Conservation (phyloP, 331 rosid species). For the Stylosanthes scabra region DNA sequence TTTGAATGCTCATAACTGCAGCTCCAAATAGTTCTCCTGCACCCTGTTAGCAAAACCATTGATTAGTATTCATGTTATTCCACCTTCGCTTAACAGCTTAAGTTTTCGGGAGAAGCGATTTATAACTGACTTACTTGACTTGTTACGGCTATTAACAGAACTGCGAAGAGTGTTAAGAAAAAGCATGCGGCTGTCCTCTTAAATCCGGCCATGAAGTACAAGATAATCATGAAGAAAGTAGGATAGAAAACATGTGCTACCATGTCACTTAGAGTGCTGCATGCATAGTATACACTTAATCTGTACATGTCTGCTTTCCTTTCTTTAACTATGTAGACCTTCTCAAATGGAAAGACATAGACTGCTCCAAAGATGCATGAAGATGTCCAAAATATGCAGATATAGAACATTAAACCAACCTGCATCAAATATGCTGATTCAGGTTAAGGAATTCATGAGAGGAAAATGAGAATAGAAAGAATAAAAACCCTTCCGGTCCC, state of each 20-base stretch:
- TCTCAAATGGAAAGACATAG: slow-evolving; percentile 87
- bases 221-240: slow-evolving; percentile 75
- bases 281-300: slow-evolving; percentile 80
- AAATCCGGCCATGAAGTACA: slow-evolving; percentile 92
- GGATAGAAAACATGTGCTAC: slow-evolving; percentile 82
- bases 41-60: slow-evolving; percentile 54
- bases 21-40: slow-evolving; percentile 97
- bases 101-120: background rate
- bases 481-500: too few relatives aligned
- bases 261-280: slow-evolving; percentile 96
- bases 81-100: background rate
- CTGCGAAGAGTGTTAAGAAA: slow-evolving; percentile 66
- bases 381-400: slow-evolving; percentile 93
- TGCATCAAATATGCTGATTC: slow-evolving; percentile 40
- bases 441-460: background rate
- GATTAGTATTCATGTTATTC: background rate
- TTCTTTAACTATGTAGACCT: slow-evolving; percentile 78
- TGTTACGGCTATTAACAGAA: slow-evolving; percentile 75
- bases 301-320: slow-evolving; percentile 91
- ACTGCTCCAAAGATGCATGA: slow-evolving; percentile 88
- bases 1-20: slow-evolving; percentile 80
- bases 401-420: slow-evolving; percentile 89
- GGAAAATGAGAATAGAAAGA: too few relatives aligned
- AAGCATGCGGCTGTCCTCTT: slow-evolving; percentile 74
- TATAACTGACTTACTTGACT: slow-evolving; percentile 71